These are phyloP conservation scores for Smithsoniella earleae DNA, from an alignment of 163 green algal species.

Conservation along the genomic window DNA sequence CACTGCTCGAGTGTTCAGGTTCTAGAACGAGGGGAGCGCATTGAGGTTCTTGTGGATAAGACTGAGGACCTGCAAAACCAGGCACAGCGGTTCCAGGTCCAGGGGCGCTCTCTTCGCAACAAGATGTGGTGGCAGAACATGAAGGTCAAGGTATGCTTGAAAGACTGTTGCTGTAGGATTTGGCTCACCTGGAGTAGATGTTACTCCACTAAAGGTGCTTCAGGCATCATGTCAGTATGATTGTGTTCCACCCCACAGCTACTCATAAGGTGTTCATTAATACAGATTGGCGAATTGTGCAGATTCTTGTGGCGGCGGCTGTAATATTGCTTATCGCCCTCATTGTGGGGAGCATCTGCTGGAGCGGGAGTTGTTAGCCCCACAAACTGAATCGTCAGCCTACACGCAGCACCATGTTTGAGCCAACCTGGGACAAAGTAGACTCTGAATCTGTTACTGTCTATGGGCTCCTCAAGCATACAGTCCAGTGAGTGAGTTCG, in stretches of 20 bases:
- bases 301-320: conserved; percentile 55
- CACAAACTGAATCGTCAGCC: too few species aligned
- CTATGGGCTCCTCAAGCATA: too few species aligned
- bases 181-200: too few species aligned
- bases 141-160: conserved; percentile 87
- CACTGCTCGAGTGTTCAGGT: conserved; percentile 44
- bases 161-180: too few species aligned
- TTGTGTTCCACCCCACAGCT: conserved; percentile 36
- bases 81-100: conserved; percentile 43
- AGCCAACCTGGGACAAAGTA: too few species aligned
- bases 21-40: conserved; percentile 90
- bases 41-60: conserved; percentile 96
- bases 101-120: conserved; percentile 62
- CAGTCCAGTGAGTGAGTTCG: too few species aligned
- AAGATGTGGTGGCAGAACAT: conserved; percentile 95
- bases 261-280: background rate
- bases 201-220: too few species aligned
- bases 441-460: too few species aligned
- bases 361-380: too few species aligned
- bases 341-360: conserved; percentile 78
- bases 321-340: conserved; percentile 59
- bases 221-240: conserved; percentile 34
- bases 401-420: too few species aligned
- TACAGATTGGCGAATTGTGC: conserved; percentile 35
- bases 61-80: conserved; percentile 83